Evolutionary conservation across 805 yeast species (phyloP).

Genomic region (Debaryomyces maramus): DNA sequence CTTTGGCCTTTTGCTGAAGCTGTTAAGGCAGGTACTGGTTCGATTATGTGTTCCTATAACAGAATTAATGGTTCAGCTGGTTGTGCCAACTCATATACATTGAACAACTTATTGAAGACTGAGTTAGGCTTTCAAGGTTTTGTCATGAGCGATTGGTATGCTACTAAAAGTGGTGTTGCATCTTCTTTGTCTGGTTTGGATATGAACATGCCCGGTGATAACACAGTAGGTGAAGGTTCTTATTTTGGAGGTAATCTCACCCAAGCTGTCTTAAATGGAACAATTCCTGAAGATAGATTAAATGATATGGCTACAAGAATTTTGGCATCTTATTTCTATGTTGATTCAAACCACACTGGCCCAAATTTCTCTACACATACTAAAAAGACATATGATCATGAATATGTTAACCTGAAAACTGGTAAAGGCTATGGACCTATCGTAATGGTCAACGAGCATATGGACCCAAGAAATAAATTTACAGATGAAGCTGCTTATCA

Average conservation of each 20-base stretch:
- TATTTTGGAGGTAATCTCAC: constrained; percentile 48
- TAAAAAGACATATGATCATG: constrained; percentile 5
- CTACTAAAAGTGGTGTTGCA: constrained; percentile 48
- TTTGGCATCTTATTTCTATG: constrained; percentile 3
- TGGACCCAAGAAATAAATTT: background rate
- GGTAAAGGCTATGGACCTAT: background rate
- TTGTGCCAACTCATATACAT: constrained; percentile 43
- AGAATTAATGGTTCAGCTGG: constrained; percentile 62
- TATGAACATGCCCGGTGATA: constrained; percentile 68
- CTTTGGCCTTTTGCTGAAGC: constrained; percentile 9
- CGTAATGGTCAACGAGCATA: background rate
- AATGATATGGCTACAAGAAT: constrained; percentile 5
- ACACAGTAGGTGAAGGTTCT: constrained; percentile 48
- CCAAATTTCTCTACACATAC: background rate
- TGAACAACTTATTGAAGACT: constrained; percentile 47
- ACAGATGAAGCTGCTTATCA: constrained; percentile 7
- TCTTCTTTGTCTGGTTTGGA: constrained; percentile 59
- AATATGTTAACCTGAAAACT: constrained; percentile 6
- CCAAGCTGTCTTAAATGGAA: constrained; percentile 41
- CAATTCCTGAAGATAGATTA: constrained; percentile 29
- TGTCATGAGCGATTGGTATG: constrained; percentile 66
- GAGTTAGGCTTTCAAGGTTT: constrained; percentile 62
- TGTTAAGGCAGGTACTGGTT: constrained; percentile 47
- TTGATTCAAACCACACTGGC: constrained; percentile 4
- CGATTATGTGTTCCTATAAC: constrained; percentile 64